Percentiles rank a stretch among this genome's conserved stretches.
phyloP scores from a whole-genome alignment of 129 eudicot genomes.

The Helichrysum umbraculigerum region DNA sequence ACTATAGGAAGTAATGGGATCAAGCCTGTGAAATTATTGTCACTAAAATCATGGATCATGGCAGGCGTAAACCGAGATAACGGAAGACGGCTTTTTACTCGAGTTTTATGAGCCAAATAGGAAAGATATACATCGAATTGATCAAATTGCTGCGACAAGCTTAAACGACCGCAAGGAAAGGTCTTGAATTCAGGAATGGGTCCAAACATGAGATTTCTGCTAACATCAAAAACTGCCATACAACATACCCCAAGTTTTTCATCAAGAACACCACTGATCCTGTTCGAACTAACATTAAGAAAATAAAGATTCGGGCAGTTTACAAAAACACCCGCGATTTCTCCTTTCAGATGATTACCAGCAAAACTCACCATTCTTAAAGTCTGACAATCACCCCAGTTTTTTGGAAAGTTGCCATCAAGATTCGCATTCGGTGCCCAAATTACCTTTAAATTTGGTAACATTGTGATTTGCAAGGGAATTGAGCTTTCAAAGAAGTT shows the following conservation, averaged over 20 bases:
- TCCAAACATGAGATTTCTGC: slow-evolving; percentile 45
- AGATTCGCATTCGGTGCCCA: slow-evolving; percentile 49
- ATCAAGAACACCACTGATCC: slow-evolving; percentile 41
- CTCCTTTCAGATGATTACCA: slow-evolving; percentile 39
- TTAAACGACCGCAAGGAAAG: slow-evolving; percentile 18
- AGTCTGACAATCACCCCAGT: slow-evolving; percentile 41
- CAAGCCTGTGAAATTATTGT: slow-evolving; percentile 38
- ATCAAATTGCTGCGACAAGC: slow-evolving; percentile 13
- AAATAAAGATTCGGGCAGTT: slow-evolving; percentile 37
- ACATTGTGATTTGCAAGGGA: slow-evolving; percentile 37
- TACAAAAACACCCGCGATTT: slow-evolving; percentile 28
- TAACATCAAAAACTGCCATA: slow-evolving; percentile 44
- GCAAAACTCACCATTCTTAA: slow-evolving; percentile 47
- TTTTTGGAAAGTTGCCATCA: slow-evolving; percentile 33
- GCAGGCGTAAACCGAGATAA: slow-evolving; percentile 28
- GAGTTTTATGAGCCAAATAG: slow-evolving; percentile 33
- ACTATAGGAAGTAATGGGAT: slow-evolving; percentile 34
- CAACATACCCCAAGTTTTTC: slow-evolving; percentile 35
- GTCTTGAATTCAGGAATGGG: slow-evolving; percentile 33
- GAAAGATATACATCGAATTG: slow-evolving; percentile 27
- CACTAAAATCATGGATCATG: slow-evolving; percentile 40
- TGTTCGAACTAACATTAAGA: slow-evolving; percentile 43
- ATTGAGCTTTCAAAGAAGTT: slow-evolving; percentile 43
- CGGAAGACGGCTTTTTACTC: slow-evolving; percentile 26
- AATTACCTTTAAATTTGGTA: slow-evolving; percentile 44